phyloP scores from a whole-genome alignment of 2,329 filamentous ascomycete species.

The Didymella pinodella region DNA sequence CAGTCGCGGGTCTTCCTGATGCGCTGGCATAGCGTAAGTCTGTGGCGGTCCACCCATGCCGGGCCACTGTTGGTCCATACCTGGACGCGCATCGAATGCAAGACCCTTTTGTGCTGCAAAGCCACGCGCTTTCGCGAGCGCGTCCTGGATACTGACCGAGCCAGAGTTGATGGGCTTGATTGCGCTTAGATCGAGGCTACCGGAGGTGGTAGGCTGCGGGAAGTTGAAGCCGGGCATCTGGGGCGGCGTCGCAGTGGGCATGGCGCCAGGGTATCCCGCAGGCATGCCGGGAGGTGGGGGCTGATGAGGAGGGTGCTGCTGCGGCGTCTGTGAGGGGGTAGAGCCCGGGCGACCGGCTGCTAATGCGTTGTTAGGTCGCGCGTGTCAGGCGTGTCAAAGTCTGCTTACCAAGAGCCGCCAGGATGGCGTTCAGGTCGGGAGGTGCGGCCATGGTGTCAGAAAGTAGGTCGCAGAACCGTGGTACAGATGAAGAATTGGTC shows the following conservation, averaged over 20 bases:
- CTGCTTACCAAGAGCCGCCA: slow-evolving; percentile 49
- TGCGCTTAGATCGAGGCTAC: slow-evolving; percentile 79
- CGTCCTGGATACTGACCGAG: slow-evolving; percentile 82
- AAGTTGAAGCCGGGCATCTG: slow-evolving; percentile 58
- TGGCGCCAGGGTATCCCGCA: slow-evolving; percentile 55
- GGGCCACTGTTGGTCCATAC: slow-evolving; percentile 57
- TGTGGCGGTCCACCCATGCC: slow-evolving; percentile 36
- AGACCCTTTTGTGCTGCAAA: slow-evolving; percentile 82
- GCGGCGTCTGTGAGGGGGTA: slow-evolving; percentile 57
- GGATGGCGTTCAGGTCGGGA: slow-evolving; percentile 51
- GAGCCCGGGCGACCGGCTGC: slow-evolving; percentile 57
- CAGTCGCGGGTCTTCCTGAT: slow-evolving; percentile 58
- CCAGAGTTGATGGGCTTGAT: slow-evolving; percentile 83
- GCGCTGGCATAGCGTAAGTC: slow-evolving; percentile 48
- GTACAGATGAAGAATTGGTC: slow-evolving; percentile 4
- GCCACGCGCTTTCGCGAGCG: slow-evolving; percentile 83
- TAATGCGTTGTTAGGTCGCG: slow-evolving; percentile 32
- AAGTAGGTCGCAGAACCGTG: slow-evolving; percentile 5
- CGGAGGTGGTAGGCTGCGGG: slow-evolving; percentile 75
- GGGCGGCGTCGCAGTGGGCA: slow-evolving; percentile 53
- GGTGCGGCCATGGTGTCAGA: slow-evolving; percentile 43
- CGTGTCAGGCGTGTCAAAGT: neutral
- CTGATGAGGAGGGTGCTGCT: slow-evolving; percentile 52
- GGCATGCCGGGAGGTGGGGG: slow-evolving; percentile 55
- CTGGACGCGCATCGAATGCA: slow-evolving; percentile 55